phyloP scores from a whole-genome alignment of 129 eudicot genomes.

The Helichrysum umbraculigerum region DNA sequence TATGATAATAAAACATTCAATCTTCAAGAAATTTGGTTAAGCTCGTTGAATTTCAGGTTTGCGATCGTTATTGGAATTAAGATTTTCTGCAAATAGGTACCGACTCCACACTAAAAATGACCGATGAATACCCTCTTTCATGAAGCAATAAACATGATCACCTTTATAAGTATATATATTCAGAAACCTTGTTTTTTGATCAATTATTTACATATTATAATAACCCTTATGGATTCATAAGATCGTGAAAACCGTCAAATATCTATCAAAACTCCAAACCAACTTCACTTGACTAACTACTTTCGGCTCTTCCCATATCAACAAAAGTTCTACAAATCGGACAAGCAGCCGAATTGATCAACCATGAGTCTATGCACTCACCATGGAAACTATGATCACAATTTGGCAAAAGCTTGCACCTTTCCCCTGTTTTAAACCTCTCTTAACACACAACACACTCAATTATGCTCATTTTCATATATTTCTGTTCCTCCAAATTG shows the following conservation, averaged over 20 bases:
- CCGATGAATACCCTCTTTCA: not conserved
- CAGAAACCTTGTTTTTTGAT: not conserved
- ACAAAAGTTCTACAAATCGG: constrained; percentile 54
- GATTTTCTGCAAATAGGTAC: no score
- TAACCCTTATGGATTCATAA: not conserved
- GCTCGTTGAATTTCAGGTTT: no score
- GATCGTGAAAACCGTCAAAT: not conserved
- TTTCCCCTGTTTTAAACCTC: constrained; percentile 47
- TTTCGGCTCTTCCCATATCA: constrained; percentile 31
- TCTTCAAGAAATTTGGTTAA: no score
- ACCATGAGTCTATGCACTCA: constrained; percentile 53
- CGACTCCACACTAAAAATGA: no score
- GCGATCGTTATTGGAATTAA: no score
- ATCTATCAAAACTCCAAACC: constrained; percentile 21
- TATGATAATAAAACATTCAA: no score
- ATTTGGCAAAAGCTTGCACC: constrained; percentile 50
- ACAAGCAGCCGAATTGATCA: constrained; percentile 40
- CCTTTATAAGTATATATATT: not conserved
- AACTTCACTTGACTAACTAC: constrained; percentile 34
- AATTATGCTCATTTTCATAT: constrained; percentile 13
- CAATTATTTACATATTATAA: not conserved
- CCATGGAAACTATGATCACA: constrained; percentile 58
- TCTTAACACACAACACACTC: constrained; percentile 66
- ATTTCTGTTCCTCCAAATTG: constrained; percentile 31
- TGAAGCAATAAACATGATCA: constrained; percentile 8